Base-by-base conservation (phyloP, 176 grass and related monocot genomes). In the Oryza meridionalis region DNA sequence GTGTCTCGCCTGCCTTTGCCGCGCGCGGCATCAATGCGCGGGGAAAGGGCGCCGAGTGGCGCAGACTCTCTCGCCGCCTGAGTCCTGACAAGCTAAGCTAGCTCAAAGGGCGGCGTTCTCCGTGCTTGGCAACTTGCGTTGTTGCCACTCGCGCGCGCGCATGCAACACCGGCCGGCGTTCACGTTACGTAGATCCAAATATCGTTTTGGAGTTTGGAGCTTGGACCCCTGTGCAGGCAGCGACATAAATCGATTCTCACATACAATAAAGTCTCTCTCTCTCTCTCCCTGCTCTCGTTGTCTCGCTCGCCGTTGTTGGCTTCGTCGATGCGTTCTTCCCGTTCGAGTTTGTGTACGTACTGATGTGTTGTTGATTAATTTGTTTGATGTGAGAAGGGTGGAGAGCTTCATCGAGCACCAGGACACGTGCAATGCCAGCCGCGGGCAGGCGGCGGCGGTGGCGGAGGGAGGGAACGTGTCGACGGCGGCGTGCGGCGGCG, bases 381-480 rank as follows among this genome's bases (percentile, higher is more conserved):
- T 21, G 15, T 0, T 67, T 46, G 26, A 59, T 50, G 33, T 85
- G 3, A 31, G 44, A 89, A 99, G 93, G 86, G 93, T 99, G 70
- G 97, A 99, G 88, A 99, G 97, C 97, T 99, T 99, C 90, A 94
- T 99, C 61, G 93, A 99, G 81, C 97, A 99, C 84, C 97, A 99
- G 65, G 93, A 96, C 82, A 77, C 91, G 29, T 99, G 97, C 90
- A 90, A 76, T 53, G 85, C 77, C 42, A 77, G 91, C 10, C 83
- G 80, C 17, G 64, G 70, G n/a, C 73, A 63, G 9, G 22, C 67
- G 24, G 87, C 81, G 78, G 46, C n/a, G 24, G 85, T 75, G 78
- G 46, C 17, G 22, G 13, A 69, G 61, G 89, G 7, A 21, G 58
- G 21, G 58, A 62, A 67, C 12, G 35, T 61, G 47, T 17, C 58